phyloP scores from a whole-genome alignment of 345 rosid species.

The Litchi chinensis region DNA sequence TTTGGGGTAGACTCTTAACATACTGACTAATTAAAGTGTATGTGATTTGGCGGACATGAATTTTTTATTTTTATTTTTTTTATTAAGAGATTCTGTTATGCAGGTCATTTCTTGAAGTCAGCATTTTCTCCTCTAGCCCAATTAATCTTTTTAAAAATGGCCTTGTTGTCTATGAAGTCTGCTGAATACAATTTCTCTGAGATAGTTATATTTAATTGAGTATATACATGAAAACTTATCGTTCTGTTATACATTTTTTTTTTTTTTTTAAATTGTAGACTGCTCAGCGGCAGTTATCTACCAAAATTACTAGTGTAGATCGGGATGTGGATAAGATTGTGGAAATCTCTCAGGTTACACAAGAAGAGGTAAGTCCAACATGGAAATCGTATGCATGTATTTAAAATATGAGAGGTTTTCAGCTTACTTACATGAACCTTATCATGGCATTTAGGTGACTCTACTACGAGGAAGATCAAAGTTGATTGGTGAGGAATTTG shows the following conservation, averaged over 20 bases:
- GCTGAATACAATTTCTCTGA: not conserved
- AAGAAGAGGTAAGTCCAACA: conserved; percentile 53
- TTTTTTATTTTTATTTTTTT: not conserved
- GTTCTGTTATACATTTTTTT: not conserved
- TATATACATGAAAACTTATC: not conserved
- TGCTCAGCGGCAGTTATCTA: conserved; percentile 62
- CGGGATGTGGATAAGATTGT: conserved; percentile 53
- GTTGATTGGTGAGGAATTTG: conserved; percentile 49
- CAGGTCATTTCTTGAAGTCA: not conserved
- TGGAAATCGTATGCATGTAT: conserved; percentile 8
- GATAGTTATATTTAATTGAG: not conserved
- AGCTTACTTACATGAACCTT: conserved; percentile 19
- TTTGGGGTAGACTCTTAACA: not conserved
- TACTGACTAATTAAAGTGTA: not conserved
- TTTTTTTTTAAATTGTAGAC: conserved; percentile 41
- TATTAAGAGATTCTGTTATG: not conserved
- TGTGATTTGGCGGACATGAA: not conserved
- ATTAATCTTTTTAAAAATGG: not conserved
- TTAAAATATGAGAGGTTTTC: conserved; percentile 1
- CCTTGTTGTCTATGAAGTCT: not conserved
- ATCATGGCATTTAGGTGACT: conserved; percentile 43
- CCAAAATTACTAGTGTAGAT: conserved; percentile 58
- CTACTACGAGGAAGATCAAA: conserved; percentile 52
- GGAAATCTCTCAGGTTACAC: conserved; percentile 57
- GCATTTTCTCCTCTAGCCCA: not conserved